phyloP scores from a whole-genome alignment of 2,329 filamentous ascomycete species.

The Trichoderma aggressivum region DNA sequence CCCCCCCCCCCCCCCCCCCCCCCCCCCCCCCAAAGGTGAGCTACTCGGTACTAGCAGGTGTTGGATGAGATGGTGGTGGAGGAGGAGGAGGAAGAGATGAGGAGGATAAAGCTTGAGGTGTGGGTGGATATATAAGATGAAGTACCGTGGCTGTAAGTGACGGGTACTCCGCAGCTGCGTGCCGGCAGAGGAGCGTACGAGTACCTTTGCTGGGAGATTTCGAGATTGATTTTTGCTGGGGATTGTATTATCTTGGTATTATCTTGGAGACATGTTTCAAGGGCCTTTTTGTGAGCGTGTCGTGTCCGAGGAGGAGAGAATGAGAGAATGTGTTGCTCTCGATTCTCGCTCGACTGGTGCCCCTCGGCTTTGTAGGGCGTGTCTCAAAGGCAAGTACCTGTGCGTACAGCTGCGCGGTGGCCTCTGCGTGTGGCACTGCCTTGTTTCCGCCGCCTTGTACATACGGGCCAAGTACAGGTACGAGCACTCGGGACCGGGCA shows the following conservation, averaged over 20 bases:
- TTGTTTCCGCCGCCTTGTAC: neutral
- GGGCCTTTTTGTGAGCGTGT: neutral
- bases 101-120: neutral
- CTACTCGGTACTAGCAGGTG: neutral
- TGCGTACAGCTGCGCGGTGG: neutral
- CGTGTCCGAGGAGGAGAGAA: neutral
- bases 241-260: neutral
- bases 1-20: too few relatives aligned
- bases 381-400: neutral
- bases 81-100: neutral
- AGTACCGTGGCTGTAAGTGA: neutral
- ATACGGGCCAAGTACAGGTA: neutral
- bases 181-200: neutral
- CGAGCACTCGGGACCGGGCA: neutral
- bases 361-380: neutral
- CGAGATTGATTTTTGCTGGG: neutral
- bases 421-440: neutral
- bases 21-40: constrained; percentile 3
- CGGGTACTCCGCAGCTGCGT: neutral
- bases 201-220: neutral
- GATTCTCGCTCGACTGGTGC: neutral
- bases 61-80: neutral
- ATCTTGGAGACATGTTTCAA: constrained; percentile 9
- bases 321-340: neutral
- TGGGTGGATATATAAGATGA: neutral